Evolutionary conservation across 106 monocot genomes (phyloP), one percentile per base, ranked within the genome.

Genomic region (Phalaenopsis aphrodite): DNA sequence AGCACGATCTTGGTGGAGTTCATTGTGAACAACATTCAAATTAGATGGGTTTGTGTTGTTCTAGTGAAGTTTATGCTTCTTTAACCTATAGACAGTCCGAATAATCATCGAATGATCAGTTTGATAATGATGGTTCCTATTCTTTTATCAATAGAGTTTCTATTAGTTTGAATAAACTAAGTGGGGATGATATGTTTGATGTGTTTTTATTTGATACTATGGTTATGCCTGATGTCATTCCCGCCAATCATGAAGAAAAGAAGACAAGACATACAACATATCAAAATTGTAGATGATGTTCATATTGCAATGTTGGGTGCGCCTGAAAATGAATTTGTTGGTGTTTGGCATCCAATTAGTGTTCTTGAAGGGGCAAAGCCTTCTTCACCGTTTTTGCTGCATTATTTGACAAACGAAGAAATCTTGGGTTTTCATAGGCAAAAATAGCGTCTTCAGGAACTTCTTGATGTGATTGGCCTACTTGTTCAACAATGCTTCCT

Each of bases 281-380:
- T 85, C 42, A 87, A 92, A 85, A 88, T 98, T 82, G 90, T 89
- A 79, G 87, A 88, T 82, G 94, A 94, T 84, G 45, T 87, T 77
- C 92, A 94, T 76, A 75, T 76, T 78, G 87, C 83, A 45, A 71
- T 91, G 77, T 80, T 83, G 36, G 97, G 90, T 64, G 82, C 72
- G 36, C 75, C 87, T 5, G 10, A 89, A 47, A 73, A 75, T 49
- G 45, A 86, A 71, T 84, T 79, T 47, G 92, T 98, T 37, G 97
- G 97, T 87, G 97, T 94, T 67, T 98, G 97, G 97, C 89, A 92
- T 47, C 72, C 94, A 61, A 86, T 94, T 80, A 90, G 87, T 72
- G 73, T 85, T 43, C 75, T 89, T 78, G 94, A 98, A 87, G 79
- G 39, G 30, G 61, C 82, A 74, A 94, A 91, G 48, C 24, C 81